These are phyloP conservation scores for Asterella californica DNA, from an alignment of 225 moss, liverwort and hornwort genomes.

Conservation along the genomic window DNA sequence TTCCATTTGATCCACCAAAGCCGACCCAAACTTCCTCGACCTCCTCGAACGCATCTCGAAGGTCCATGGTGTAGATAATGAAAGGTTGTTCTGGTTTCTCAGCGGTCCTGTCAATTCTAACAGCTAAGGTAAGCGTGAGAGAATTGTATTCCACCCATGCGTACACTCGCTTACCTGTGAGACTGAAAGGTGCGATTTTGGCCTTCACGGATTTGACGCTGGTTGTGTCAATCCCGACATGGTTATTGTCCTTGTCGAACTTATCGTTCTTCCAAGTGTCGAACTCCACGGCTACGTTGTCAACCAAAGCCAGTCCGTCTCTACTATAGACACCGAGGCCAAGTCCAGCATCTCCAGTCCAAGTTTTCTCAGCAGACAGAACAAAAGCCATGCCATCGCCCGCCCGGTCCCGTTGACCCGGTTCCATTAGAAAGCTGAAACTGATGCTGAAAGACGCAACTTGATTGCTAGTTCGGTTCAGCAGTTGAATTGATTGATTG, in stretches of 20 bases:
- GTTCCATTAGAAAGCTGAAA: slow-evolving; percentile 19
- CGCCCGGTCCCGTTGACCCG: background rate
- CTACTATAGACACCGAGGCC: background rate
- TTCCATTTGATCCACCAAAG: slow-evolving; percentile 22
- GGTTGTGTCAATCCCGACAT: background rate
- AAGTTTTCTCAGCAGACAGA: slow-evolving; percentile 3
- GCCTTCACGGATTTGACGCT: background rate
- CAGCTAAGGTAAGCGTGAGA: background rate
- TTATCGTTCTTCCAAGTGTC: slow-evolving; percentile 24
- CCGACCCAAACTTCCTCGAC: slow-evolving; percentile 25
- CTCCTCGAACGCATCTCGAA: background rate
- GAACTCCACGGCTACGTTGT: slow-evolving; percentile 24
- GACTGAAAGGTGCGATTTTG: background rate
- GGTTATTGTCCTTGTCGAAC: background rate
- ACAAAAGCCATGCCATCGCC: slow-evolving; percentile 33
- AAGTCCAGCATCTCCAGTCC: slow-evolving; percentile 11
- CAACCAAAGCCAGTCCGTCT: background rate
- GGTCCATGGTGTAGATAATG: background rate
- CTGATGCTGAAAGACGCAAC: slow-evolving; percentile 26
- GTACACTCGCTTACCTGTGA: background rate
- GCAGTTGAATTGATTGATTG: background rate
- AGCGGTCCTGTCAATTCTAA: background rate
- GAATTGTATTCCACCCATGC: slow-evolving; percentile 18
- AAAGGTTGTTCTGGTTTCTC: background rate
- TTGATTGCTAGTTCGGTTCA: slow-evolving; percentile 6